phyloP scores from a whole-genome alignment of 176 grass and related monocot genomes.

The Stipa capillata region DNA sequence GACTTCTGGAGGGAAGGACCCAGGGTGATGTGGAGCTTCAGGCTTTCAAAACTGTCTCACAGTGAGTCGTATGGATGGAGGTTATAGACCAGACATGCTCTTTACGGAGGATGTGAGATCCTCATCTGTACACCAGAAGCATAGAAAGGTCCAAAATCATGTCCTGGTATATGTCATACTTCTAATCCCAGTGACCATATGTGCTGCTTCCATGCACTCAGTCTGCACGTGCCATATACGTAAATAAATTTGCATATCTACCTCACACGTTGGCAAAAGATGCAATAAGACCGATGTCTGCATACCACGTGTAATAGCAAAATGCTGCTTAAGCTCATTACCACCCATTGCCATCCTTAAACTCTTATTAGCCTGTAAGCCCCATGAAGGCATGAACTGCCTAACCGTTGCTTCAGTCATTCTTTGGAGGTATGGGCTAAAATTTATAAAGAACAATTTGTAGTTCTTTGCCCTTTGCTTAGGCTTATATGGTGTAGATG shows the following conservation, averaged over 20 bases:
- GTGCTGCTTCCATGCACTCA: neutral
- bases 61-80: neutral
- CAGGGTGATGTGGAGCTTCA: neutral
- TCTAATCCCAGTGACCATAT: neutral
- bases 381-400: neutral
- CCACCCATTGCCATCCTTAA: too few relatives aligned
- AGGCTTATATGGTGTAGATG: neutral
- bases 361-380: neutral
- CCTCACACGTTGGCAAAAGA: neutral
- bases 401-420: neutral
- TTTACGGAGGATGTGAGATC: neutral
- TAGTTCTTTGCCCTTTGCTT: neutral
- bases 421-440: neutral
- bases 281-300: neutral
- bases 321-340: too few relatives aligned
- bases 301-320: too few relatives aligned
- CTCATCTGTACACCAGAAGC: neutral
- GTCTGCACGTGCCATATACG: neutral
- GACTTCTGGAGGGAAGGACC: neutral
- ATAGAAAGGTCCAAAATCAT: neutral
- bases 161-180: neutral
- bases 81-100: neutral
- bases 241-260: neutral
- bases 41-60: neutral
- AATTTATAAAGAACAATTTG: neutral